These are phyloP conservation scores for Senna tora DNA, from an alignment of 306 rosid species.

Conservation along the genomic window DNA sequence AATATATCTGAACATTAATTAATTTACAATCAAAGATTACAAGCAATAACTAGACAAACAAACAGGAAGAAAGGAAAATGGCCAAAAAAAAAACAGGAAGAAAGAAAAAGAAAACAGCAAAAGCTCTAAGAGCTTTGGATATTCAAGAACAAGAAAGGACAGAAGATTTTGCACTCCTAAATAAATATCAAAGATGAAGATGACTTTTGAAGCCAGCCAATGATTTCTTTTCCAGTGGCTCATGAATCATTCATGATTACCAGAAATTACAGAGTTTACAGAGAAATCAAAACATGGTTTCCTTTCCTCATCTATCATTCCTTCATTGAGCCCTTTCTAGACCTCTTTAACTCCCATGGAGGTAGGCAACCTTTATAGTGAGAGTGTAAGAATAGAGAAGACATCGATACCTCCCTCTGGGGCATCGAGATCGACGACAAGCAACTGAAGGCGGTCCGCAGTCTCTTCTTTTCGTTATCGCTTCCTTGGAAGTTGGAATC, in stretches of 20 bases:
- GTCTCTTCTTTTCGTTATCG: conserved; percentile 72
- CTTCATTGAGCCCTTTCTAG: conserved; percentile 64
- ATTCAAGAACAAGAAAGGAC: conserved; percentile 37
- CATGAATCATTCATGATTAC: conserved; percentile 27
- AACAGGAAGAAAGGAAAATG: background rate
- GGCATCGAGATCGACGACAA: conserved; percentile 80
- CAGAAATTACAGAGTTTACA: conserved; percentile 24
- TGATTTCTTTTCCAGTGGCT: conserved; percentile 14
- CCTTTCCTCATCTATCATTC: conserved; percentile 51
- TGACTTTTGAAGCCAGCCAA: conserved; percentile 22
- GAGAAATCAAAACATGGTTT: conserved; percentile 7
- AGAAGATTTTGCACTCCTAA: conserved; percentile 12
- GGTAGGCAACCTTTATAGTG: conserved; percentile 93
- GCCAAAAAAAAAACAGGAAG: background rate
- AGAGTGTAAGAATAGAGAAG: conserved; percentile 84
- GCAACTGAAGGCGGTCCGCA: conserved; percentile 70
- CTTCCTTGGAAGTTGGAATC: conserved; percentile 58
- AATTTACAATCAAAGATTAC: conserved; percentile 33
- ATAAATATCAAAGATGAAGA: background rate
- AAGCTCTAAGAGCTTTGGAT: conserved; percentile 21
- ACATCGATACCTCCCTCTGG: conserved; percentile 80
- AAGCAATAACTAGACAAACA: conserved; percentile 31
- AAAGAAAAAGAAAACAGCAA: background rate
- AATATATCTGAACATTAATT: conserved; percentile 28
- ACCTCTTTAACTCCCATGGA: conserved; percentile 76